A percentile compares a stretch with the other conserved stretches of the same genome.
Evolutionary conservation across 2,329 filamentous ascomycete genomes (phyloP).

Genomic region (Raffaelea deltoideospora): DNA sequence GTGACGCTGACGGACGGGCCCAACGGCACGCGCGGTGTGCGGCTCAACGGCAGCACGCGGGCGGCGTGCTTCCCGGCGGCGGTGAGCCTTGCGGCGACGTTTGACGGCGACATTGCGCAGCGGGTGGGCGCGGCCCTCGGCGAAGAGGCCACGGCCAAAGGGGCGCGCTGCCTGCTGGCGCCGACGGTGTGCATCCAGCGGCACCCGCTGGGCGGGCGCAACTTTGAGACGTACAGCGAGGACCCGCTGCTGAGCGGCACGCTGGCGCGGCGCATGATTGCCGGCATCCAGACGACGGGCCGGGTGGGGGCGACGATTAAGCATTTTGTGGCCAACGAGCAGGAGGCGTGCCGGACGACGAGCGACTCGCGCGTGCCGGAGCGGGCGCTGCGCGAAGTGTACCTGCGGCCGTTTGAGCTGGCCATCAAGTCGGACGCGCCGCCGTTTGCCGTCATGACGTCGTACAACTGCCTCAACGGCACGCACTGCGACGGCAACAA

Average conservation of each 20-base stretch:
- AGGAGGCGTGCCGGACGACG: constrained; percentile 21
- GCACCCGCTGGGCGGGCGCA: constrained; percentile 22
- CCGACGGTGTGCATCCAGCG: constrained; percentile 33
- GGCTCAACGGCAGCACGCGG: constrained; percentile 21
- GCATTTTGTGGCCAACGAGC: constrained; percentile 25
- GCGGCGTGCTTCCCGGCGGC: constrained; percentile 28
- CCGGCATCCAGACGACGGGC: constrained; percentile 18
- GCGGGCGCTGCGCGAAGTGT: constrained; percentile 23
- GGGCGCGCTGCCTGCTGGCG: constrained; percentile 52
- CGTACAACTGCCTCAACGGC: constrained; percentile 53
- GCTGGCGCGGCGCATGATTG: constrained; percentile 18
- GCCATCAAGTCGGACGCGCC: constrained; percentile 52
- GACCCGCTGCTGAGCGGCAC: constrained; percentile 23
- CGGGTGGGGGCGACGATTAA: constrained; percentile 23
- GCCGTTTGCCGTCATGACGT: constrained; percentile 54
- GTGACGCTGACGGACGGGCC: constrained; percentile 19
- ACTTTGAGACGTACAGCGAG: constrained; percentile 23
- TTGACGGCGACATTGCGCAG: constrained; percentile 39
- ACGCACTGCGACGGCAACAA: constrained; percentile 42
- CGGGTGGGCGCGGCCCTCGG: constrained; percentile 47
- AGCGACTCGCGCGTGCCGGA: constrained; percentile 21
- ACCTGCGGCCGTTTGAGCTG: constrained; percentile 60
- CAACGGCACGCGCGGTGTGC: constrained; percentile 18
- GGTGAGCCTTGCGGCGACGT: constrained; percentile 43
- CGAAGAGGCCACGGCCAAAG: constrained; percentile 49